A percentile compares a stretch with the other conserved stretches of the same genome.
Evolutionary conservation across 2,329 filamentous ascomycete genomes (phyloP).

Genomic region (Microcyclospora tardicrescens): DNA sequence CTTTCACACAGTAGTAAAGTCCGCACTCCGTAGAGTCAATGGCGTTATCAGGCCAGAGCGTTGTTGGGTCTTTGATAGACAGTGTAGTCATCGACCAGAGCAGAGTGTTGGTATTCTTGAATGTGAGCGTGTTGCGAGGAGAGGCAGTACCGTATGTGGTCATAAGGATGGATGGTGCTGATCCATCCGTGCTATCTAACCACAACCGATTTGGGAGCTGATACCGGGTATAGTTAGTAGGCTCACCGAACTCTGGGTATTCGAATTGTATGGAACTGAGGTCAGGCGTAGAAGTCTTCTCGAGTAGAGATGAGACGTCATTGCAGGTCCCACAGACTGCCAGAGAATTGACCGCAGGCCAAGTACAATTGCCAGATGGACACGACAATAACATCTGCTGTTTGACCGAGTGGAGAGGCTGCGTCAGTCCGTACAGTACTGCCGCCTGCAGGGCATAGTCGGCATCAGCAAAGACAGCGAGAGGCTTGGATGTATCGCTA

Average conservation of each 20-base stretch:
- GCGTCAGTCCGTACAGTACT: slow-evolving; percentile 3
- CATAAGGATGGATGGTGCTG: slow-evolving; percentile 1
- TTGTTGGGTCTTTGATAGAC: not conserved
- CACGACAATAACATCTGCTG: slow-evolving; percentile 3
- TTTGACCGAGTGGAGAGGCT: not conserved
- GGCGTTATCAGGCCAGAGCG: slow-evolving; percentile 1
- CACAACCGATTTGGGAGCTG: slow-evolving; percentile 5
- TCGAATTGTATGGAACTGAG: slow-evolving; percentile 2
- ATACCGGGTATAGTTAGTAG: not conserved
- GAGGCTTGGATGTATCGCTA: not conserved
- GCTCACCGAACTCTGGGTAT: not conserved
- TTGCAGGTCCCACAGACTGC: not conserved
- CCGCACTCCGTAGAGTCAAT: slow-evolving; percentile 5
- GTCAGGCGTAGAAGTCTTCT: too few species aligned
- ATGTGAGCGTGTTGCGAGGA: not conserved
- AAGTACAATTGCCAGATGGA: slow-evolving; percentile 6
- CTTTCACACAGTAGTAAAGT: slow-evolving; percentile 8
- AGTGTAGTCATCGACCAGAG: slow-evolving; percentile 3
- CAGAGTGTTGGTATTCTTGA: slow-evolving; percentile 2
- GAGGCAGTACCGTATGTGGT: slow-evolving; percentile 2
- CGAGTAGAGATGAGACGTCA: too few species aligned
- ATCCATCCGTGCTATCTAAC: slow-evolving; percentile 4
- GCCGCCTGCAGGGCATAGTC: slow-evolving; percentile 8
- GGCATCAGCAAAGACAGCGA: not conserved
- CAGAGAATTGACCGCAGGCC: slow-evolving; percentile 2